Evolutionary conservation across 1,284 basidiomycete species (phyloP).

Genomic region (Trichosporon sp.): DNA sequence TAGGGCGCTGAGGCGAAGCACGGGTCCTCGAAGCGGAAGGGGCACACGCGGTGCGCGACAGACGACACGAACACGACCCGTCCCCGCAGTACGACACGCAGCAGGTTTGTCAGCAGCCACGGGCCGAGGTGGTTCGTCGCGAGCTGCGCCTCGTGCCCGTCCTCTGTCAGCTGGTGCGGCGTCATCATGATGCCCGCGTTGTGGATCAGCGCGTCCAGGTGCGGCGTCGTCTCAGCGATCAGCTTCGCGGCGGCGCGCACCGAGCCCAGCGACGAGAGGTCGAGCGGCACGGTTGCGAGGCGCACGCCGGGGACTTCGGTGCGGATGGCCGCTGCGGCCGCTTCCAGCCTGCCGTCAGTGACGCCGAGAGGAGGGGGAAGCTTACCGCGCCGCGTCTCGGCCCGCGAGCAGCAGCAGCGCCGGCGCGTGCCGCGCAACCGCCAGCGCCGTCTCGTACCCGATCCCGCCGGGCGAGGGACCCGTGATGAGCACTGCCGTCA

Average conservation of each 20-base stretch:
- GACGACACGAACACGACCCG: conserved; percentile 20
- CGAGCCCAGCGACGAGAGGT: conserved; percentile 15
- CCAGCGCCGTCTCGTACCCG: conserved; percentile 22
- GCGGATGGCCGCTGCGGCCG: conserved; percentile 11
- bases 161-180: conserved; percentile 21
- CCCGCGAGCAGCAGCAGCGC: conserved; percentile 22
- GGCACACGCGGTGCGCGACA: conserved; percentile 7
- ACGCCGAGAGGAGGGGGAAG: neutral
- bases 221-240: conserved; percentile 8
- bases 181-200: conserved; percentile 31
- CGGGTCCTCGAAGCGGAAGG: conserved; percentile 20
- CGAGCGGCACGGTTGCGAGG: conserved; percentile 12
- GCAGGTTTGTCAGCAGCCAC: conserved; percentile 29
- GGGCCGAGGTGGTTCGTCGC: conserved; percentile 34
- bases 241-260: conserved; percentile 14
- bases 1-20: neutral
- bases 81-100: conserved; percentile 10
- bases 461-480: conserved; percentile 20
- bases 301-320: conserved; percentile 8
- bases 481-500: conserved; percentile 21
- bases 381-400: conserved; percentile 20
- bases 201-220: conserved; percentile 32
- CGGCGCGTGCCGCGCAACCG: conserved; percentile 21
- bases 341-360: conserved; percentile 16
- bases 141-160: conserved; percentile 36